Evolutionary conservation across 1,139 yeast species (phyloP).

Genomic region (Geotrichum restrictum): DNA sequence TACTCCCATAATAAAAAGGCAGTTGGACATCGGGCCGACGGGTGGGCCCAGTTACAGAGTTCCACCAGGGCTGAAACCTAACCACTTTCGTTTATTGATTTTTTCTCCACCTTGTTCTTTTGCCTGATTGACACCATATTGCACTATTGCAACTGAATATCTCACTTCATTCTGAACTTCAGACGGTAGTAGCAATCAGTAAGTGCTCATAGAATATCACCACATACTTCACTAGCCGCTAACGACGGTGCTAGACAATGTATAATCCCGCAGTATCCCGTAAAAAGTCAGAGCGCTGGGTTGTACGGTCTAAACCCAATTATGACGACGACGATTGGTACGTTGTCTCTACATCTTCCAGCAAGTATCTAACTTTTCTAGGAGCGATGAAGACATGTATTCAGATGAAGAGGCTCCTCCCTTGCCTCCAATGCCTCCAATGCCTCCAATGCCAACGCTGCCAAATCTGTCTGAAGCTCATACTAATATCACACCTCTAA

Average conservation of each 20-base stretch:
- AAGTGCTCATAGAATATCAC: background rate
- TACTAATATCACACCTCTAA: background rate
- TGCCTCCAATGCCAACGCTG: conserved; percentile 28
- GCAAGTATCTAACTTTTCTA: background rate
- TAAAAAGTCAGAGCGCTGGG: conserved; percentile 42
- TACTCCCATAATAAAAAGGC: too few species aligned
- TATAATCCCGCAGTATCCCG: conserved; percentile 36
- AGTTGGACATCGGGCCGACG: too few species aligned
- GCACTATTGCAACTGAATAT: background rate
- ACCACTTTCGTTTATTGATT: background rate
- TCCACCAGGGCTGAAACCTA: too few species aligned
- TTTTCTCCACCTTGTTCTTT: conserved; percentile 3
- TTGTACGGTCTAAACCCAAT: conserved; percentile 34
- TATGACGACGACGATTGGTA: conserved; percentile 33
- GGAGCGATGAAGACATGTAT: conserved; percentile 25
- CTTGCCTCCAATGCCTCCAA: conserved; percentile 31
- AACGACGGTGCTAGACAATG: conserved; percentile 19
- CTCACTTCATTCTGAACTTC: background rate
- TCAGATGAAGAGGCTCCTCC: conserved; percentile 27
- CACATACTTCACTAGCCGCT: conserved; percentile 18
- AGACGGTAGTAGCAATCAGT: background rate
- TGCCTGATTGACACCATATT: background rate
- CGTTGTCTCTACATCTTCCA: background rate
- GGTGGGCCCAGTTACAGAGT: too few species aligned
- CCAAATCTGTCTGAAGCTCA: conserved; percentile 25